These are phyloP conservation scores for Venturia carpophila DNA, from an alignment of 2,329 filamentous ascomycete genomes.

Conservation along the genomic window DNA sequence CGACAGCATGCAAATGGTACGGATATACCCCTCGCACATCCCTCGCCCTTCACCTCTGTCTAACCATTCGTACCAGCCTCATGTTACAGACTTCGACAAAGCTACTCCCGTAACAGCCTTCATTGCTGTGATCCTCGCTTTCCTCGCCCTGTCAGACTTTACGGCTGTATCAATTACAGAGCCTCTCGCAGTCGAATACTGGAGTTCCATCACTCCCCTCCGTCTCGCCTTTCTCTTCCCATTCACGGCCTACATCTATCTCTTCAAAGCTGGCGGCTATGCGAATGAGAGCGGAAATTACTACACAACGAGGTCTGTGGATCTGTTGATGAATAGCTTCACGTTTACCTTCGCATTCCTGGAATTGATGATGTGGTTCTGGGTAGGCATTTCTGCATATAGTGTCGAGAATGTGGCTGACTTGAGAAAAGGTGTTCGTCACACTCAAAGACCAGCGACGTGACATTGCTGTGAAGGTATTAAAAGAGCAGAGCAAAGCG, in stretches of 20 bases:
- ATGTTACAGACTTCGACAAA: slow-evolving; percentile 58
- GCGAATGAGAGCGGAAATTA: slow-evolving; percentile 28
- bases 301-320: slow-evolving; percentile 33
- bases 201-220: slow-evolving; percentile 50
- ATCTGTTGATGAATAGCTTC: slow-evolving; percentile 72
- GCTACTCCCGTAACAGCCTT: slow-evolving; percentile 61
- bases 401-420: slow-evolving; percentile 5
- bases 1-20: slow-evolving; percentile 74
- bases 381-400: slow-evolving; percentile 42
- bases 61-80: slow-evolving; percentile 41
- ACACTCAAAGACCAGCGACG: slow-evolving; percentile 32
- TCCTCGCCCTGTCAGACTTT: slow-evolving; percentile 45
- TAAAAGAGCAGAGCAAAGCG: slow-evolving; percentile 26
- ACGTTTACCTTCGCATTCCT: slow-evolving; percentile 80
- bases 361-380: slow-evolving; percentile 81
- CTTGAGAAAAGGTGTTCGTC: slow-evolving; percentile 26
- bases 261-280: slow-evolving; percentile 49
- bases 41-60: slow-evolving; percentile 14
- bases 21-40: slow-evolving; percentile 14
- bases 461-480: slow-evolving; percentile 26
- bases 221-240: slow-evolving; percentile 56
- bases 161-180: slow-evolving; percentile 39
- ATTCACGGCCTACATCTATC: slow-evolving; percentile 57
- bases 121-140: slow-evolving; percentile 60
- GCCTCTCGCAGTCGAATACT: slow-evolving; percentile 38